Base-by-base conservation (phyloP, 164 flowering plant species). In the Stephania cephalantha region DNA sequence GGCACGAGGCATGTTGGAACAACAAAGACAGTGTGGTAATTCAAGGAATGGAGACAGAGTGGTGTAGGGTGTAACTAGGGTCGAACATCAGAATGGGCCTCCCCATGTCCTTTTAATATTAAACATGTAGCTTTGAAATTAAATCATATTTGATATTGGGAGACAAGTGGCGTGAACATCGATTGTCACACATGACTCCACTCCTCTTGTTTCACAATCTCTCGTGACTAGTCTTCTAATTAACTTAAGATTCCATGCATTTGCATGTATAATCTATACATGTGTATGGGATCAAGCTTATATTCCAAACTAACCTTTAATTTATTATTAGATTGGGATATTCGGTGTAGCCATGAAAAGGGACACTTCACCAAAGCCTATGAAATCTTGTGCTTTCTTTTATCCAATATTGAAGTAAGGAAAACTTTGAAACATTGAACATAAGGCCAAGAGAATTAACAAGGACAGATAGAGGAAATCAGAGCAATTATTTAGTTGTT, bases 341-440 rank as follows among this genome's bases (percentile, higher is more conserved):
- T 68, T 68, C 45, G 17, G 15, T 30, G 70, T 4, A 68, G n/a
- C 70, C 70, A 68, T 31, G 45, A 68, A 68, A 68, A 68, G 44
- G 42, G 42, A 68, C 69, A 25, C 7, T 30, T 10, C 69, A 25
- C 15, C 35, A 1, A 66, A 25, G 15, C 30, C 9, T 66, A 35
- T 35, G 42, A 35, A 35, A 35, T 66, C 10, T 66, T 66, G 10
- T 25, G 10, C 35, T 30, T 66, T 66, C n/a, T 66, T 29, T 66
- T 25, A 7, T 31, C 69, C 42, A 66, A 22, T 66, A 66, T 7
- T 20, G 1, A 17, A 63, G 7, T 17, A 63, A 12, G 2, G n/a
- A 6, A 63, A 12, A 63, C 9, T 63, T 12, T 17, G 7, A 12
- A 12, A 12, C 4, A 12, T 17, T 17, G 67, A 63, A 63, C 67